Conservation (phyloP, 2,329 filamentous ascomycete genomes). For the Trichoderma guizhouense region DNA sequence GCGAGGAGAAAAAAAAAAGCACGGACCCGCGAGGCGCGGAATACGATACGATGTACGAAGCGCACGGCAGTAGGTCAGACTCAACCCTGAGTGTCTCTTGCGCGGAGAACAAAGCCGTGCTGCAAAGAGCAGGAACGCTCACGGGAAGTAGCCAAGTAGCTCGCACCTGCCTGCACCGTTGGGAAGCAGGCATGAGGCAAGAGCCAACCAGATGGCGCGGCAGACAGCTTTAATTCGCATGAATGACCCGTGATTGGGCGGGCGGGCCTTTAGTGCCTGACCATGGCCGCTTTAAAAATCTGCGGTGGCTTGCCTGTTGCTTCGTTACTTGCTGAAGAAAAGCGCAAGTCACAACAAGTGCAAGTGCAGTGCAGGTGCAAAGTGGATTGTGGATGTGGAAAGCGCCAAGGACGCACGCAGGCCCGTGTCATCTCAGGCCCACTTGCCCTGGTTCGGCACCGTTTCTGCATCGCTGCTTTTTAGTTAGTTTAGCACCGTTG, state of each 20-base stretch:
- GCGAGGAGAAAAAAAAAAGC: neutral
- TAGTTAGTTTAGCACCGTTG: neutral
- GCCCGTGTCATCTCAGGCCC: neutral
- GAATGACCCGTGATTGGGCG: neutral
- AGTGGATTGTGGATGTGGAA: neutral
- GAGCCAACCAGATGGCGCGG: constrained; percentile 9
- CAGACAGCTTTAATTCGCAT: constrained; percentile 11
- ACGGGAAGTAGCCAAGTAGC: neutral
- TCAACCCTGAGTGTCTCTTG: neutral
- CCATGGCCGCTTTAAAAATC: constrained; percentile 3
- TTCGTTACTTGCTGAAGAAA: neutral
- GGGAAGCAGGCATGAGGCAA: neutral
- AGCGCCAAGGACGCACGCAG: neutral
- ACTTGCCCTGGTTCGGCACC: constrained; percentile 12
- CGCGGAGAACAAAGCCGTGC: constrained; percentile 4
- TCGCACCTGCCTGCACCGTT: neutral
- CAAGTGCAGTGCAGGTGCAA: neutral
- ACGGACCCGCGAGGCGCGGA: neutral
- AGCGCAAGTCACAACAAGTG: neutral
- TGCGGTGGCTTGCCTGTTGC: neutral
- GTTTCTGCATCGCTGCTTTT: neutral
- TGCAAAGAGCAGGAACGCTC: constrained; percentile 9
- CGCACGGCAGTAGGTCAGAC: neutral
- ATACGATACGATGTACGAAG: neutral
- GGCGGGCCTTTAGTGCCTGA: neutral